These are phyloP conservation scores for Xylaria longipes DNA, from an alignment of 495 filamentous ascomycete species.

Conservation along the genomic window DNA sequence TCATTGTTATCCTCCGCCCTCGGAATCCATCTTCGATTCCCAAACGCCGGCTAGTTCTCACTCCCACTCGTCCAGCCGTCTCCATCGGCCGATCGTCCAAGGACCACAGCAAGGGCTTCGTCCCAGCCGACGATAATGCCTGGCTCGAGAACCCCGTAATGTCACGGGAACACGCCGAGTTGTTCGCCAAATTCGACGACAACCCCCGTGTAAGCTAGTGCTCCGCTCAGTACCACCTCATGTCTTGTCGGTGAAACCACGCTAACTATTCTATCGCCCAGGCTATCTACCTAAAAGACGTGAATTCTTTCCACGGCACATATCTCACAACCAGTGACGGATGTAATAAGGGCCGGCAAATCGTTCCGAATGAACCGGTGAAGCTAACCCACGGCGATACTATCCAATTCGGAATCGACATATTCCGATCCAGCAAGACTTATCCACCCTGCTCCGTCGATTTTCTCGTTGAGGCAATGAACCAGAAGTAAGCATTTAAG, in stretches of 20 bases:
- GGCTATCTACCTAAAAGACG: conserved; percentile 53
- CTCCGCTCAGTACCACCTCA: neutral
- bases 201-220: conserved; percentile 19
- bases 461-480: conserved; percentile 22
- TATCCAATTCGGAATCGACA: conserved; percentile 54
- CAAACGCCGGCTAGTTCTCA: conserved; percentile 42
- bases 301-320: conserved; percentile 66
- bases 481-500: conserved; percentile 8
- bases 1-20: conserved; percentile 32
- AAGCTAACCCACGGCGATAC: conserved; percentile 47
- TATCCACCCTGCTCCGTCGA: conserved; percentile 50
- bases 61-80: conserved; percentile 29
- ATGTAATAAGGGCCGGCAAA: conserved; percentile 22
- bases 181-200: conserved; percentile 52
- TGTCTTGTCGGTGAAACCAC: conserved; percentile 14
- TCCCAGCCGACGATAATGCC: conserved; percentile 61
- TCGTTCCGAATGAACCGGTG: conserved; percentile 22
- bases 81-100: conserved; percentile 51
- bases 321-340: conserved; percentile 47
- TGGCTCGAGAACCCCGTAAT: conserved; percentile 84
- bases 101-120: conserved; percentile 45
- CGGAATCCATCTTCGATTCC: conserved; percentile 27
- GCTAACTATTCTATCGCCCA: conserved; percentile 35
- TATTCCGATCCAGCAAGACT: conserved; percentile 46
- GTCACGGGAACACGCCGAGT: conserved; percentile 75